A percentile compares a stretch with the other conserved stretches of the same genome.
These are phyloP conservation scores for Purshia tridentata DNA, from an alignment of 306 rosid species.

Conservation along the genomic window DNA sequence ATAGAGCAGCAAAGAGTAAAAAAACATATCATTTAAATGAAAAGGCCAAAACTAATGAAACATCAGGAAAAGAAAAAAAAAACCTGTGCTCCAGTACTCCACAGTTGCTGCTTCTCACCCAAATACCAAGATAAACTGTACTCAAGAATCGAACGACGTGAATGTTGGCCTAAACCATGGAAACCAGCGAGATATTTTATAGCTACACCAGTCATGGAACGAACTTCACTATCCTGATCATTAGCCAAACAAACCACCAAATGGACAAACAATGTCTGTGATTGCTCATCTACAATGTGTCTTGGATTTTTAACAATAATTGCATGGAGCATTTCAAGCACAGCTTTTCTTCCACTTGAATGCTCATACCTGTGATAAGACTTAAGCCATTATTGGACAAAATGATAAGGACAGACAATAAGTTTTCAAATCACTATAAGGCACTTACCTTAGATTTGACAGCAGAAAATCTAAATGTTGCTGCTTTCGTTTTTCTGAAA, in stretches of 20 bases:
- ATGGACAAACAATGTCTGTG: conserved; percentile 70
- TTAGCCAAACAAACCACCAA: conserved; percentile 85
- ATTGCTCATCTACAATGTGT: conserved; percentile 68
- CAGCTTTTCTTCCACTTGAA: conserved; percentile 80
- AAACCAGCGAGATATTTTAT: conserved; percentile 59
- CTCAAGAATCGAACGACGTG: conserved; percentile 59
- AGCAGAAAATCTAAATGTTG: conserved; percentile 76
- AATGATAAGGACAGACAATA: conserved; percentile 8
- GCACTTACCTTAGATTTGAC: conserved; percentile 66
- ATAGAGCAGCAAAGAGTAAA: not conserved
- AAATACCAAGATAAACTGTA: conserved; percentile 76
- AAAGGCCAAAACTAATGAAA: not conserved
- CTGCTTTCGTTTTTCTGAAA: conserved; percentile 71
- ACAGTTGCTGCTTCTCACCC: conserved; percentile 62
- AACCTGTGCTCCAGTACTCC: conserved; percentile 93
- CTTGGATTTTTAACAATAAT: conserved; percentile 69
- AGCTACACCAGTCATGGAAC: conserved; percentile 77
- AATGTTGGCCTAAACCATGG: conserved; percentile 40
- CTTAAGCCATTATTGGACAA: conserved; percentile 13
- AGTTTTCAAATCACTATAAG: conserved; percentile 1
- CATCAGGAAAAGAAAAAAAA: conserved; percentile 6
- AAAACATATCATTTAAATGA: not conserved
- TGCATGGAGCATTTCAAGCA: conserved; percentile 87
- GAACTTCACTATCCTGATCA: conserved; percentile 70
- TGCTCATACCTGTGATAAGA: conserved; percentile 68